phyloP scores from a whole-genome alignment of 2,329 filamentous ascomycete genomes.

The Aspergillus neoniger region DNA sequence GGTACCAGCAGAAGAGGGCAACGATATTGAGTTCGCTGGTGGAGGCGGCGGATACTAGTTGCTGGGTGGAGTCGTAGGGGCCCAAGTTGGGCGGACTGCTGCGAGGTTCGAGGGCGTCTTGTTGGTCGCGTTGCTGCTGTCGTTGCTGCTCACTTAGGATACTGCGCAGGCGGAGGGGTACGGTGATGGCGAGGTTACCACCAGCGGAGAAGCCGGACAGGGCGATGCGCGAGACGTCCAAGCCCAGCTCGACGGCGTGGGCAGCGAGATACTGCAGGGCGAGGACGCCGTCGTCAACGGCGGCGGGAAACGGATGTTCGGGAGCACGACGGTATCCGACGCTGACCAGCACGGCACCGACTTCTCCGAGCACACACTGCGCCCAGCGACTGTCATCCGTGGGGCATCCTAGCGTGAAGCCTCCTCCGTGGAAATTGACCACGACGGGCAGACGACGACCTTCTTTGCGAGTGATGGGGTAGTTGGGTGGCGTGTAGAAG shows the following conservation, averaged over 20 bases:
- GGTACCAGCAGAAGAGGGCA: conserved; percentile 64
- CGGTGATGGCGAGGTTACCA: conserved; percentile 63
- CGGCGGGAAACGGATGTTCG: conserved; percentile 63
- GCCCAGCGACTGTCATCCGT: conserved; percentile 65
- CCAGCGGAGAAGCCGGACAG: conserved; percentile 65
- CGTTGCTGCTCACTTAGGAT: conserved; percentile 21
- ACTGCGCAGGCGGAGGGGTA: conserved; percentile 59
- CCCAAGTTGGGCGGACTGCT: conserved; percentile 16
- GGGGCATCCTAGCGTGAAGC: conserved; percentile 61
- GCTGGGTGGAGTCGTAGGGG: conserved; percentile 36
- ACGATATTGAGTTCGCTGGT: conserved; percentile 51
- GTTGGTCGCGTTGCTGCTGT: too few species aligned
- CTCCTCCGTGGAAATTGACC: conserved; percentile 66
- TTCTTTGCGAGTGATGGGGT: conserved; percentile 35
- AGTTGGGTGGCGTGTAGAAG: conserved; percentile 60
- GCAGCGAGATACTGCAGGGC: conserved; percentile 60
- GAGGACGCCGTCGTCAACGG: conserved; percentile 65
- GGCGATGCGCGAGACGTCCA: conserved; percentile 60
- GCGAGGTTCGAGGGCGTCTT: too few species aligned
- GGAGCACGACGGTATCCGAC: conserved; percentile 65
- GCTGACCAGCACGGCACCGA: conserved; percentile 60
- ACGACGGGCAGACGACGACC: conserved; percentile 57
- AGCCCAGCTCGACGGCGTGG: conserved; percentile 57
- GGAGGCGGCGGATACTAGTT: conserved; percentile 38
- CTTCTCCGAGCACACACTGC: conserved; percentile 55